Base-by-base conservation (phyloP, 23 red algal genomes). In the Agarophyton chilense region DNA sequence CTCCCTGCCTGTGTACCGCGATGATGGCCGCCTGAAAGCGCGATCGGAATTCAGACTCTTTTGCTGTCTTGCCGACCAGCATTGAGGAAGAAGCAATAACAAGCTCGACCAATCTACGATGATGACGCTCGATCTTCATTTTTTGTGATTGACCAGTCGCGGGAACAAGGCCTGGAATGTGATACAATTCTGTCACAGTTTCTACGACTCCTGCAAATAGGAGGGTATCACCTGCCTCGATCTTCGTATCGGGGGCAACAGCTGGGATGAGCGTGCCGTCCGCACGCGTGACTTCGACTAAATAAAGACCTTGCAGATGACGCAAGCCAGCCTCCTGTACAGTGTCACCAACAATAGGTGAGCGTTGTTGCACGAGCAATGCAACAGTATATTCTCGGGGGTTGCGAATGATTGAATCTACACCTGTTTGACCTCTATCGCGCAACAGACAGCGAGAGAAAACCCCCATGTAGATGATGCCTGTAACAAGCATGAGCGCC, bases 301-400 rank as follows among this genome's bases (percentile, higher is more conserved):
- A 58, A 44, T 81, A 98, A 17, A 98, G 90, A 19, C 95, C 95
- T 72, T 92, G 82, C 21, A 98, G 79, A 44, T 87, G 63, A 31
- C 95, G 90, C 24, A 98, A 67, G 47, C 95, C 95, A 42, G 95
- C 95, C 49, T 90, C 95, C 80, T 91, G 76, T n/a, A 98, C 81
- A 13, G 95, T 98, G 41, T 94, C 90, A 8, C 95, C 95, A 29
- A 98, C 91, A 65, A 98, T 94, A 1, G 95, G 95, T 21, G 91
- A 94, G 19, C 72, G 44, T 31, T 78, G 63, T 46, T 74, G 80
- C 42, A 98, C 95, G 26, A 79, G 78, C 33, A 98, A 73, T 21
- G 95, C 90, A 32, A 98, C 95, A 10, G 95, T 88, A 45, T 98
- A 98, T 76, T 94, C 91, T 34, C 92, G 72, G n/a, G 95, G 95